phyloP scores from a whole-genome alignment of 202 grass and related monocot species.

The Zoysia matrella region DNA sequence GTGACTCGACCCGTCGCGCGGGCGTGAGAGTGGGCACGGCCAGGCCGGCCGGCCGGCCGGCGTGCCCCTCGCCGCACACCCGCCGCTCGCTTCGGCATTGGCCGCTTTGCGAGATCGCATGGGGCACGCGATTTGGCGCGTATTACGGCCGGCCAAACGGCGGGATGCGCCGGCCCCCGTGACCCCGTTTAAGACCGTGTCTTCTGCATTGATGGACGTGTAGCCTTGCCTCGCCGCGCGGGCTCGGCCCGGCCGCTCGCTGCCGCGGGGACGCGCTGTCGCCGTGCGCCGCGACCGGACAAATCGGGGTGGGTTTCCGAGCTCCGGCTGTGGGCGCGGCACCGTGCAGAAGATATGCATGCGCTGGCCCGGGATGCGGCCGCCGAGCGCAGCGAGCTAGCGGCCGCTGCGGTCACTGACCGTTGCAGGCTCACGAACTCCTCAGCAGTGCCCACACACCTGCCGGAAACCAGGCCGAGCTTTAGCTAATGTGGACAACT shows the following conservation, averaged over 20 bases:
- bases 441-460: slow-evolving; percentile 2
- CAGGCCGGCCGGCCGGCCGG: neutral
- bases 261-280: no score
- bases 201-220: slow-evolving; percentile 44
- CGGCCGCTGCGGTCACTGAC: slow-evolving; percentile 37
- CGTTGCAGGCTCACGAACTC: slow-evolving; percentile 48
- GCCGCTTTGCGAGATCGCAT: neutral
- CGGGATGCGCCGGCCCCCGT: slow-evolving; percentile 7
- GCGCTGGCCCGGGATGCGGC: neutral
- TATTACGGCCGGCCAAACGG: no score
- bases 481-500: slow-evolving; percentile 39
- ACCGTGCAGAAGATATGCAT: no score
- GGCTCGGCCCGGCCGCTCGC: neutral
- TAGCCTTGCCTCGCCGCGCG: slow-evolving; percentile 20
- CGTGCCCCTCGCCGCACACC: neutral
- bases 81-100: slow-evolving; percentile 18
- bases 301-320: slow-evolving; percentile 12
- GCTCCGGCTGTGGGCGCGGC: slow-evolving; percentile 7
- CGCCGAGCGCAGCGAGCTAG: slow-evolving; percentile 13
- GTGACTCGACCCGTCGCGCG: neutral
- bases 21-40: neutral
- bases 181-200: slow-evolving; percentile 15
- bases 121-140: neutral
- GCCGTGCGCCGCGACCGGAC: neutral
- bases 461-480: neutral